Base-by-base conservation (phyloP, 176 grass and related monocot genomes). In the Panicum miliaceum region DNA sequence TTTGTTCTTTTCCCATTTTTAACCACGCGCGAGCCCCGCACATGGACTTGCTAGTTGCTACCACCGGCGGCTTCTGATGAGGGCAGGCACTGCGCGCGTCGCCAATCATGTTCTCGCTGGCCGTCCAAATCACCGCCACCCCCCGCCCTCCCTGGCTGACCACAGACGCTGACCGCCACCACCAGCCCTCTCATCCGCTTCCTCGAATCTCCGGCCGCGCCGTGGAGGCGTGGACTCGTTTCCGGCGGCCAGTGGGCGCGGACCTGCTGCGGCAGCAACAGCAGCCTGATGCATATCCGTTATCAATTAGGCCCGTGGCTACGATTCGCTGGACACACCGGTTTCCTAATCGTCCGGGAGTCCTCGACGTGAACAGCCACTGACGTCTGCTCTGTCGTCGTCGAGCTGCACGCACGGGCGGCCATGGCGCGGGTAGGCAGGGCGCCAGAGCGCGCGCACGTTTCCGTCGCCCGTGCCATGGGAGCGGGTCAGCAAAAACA, bases 41-140 rank as follows among this genome's bases (percentile, higher is more conserved):
- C 37, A 9, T 27, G 32, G 19, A 40, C 27, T 40, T 3, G 38
- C 43, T 29, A n/a, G 16, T 60, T 62, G 12, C 18, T 35, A 19
- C 52, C 70, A 0, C 14, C 20, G 4, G 12, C 62, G 12, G 15
- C 27, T 37, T 34, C 56, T 61, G 48, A 46, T 57, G 23, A 43
- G 25, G 20, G 48, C 73, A 56, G 6, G 16, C 62, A 19, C 46
- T 5, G 8, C 46, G 8, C 14, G 7, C 59, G 29, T 18, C 57
- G 26, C 62, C 34, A 66, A 10, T 50, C 43, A 32, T 32, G 8
- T 71, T 20, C 53, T 53, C 20, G 25, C 13, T 7, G 56, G 75
- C 64, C 34, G 42, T 80, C 57, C 32, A 53, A 11, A 64, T 86
- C 84, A 51, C 0, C 42, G 34, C n/a, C n/a, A n/a, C n/a, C 61